Evolutionary conservation across 2,329 filamentous ascomycete genomes (phyloP).

Genomic region (Exophiala mesophila): DNA sequence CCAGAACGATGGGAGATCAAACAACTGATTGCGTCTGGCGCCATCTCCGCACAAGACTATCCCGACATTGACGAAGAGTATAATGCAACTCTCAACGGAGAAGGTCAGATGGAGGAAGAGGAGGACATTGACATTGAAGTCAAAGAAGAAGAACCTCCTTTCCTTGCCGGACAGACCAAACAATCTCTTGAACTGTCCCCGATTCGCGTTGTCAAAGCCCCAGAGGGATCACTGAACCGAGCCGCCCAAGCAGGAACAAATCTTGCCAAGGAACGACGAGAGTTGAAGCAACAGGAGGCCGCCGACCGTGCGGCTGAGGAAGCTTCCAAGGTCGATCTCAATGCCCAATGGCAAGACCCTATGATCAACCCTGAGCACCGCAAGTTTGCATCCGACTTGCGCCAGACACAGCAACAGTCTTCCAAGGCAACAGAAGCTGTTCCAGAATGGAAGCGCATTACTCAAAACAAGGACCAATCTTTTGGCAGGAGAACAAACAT

Average conservation of each 20-base stretch:
- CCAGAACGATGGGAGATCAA: constrained; percentile 97
- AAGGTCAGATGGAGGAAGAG: constrained; percentile 69
- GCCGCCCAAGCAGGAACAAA: constrained; percentile 90
- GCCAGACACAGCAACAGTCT: constrained; percentile 56
- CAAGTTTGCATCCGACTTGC: constrained; percentile 83
- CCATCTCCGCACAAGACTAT: constrained; percentile 86
- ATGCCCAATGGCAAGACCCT: constrained; percentile 92
- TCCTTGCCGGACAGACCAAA: constrained; percentile 92
- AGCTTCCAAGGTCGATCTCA: constrained; percentile 71
- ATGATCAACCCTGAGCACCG: constrained; percentile 82
- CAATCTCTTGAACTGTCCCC: constrained; percentile 92
- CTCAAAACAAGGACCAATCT: constrained; percentile 71
- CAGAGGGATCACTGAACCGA: constrained; percentile 95
- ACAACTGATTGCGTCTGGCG: constrained; percentile 91
- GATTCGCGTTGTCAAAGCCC: constrained; percentile 93
- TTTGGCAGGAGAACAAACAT: constrained; percentile 82
- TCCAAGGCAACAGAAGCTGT: constrained; percentile 61
- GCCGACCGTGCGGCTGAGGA: constrained; percentile 73
- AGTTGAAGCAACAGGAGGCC: constrained; percentile 80
- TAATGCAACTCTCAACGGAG: constrained; percentile 77
- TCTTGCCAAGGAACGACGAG: constrained; percentile 82
- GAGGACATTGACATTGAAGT: constrained; percentile 98
- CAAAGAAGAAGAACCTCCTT: constrained; percentile 91
- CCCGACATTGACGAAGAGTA: constrained; percentile 94
- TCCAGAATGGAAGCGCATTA: constrained; percentile 88